Evolutionary conservation across 371 early-diverging fungal species (phyloP), one percentile per base, ranked within the genome.

Genomic region (Umbelopsis sp.): DNA sequence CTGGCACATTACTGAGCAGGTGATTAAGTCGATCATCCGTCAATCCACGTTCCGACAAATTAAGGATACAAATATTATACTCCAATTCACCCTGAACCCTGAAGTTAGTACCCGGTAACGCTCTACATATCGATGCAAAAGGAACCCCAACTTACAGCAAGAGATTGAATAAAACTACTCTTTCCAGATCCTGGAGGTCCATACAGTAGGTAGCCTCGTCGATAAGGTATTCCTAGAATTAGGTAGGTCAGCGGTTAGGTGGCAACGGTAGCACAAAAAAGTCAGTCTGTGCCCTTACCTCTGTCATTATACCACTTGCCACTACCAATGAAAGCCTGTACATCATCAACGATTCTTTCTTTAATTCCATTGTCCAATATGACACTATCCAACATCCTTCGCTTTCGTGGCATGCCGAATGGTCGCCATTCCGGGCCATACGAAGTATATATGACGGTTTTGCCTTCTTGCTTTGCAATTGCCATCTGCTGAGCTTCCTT

Each of bases 181-280:
- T 99, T 99, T 25, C 99, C 99, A 25, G 96, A 96, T 14, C 99
- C 99, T 0, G 99, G 99, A 35, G 98, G 97, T 1, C 99, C 99
- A 79, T 98, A 92, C 3, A 99, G 85, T 65, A 99, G 77, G 77
- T 99, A 99, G 1, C 99, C 99, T 44, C 99, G 85, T 45, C 99
- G 86, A 76, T 98, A 98, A 2, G 99, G 99, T 53, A 99, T 98
- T 8, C 95, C 92, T 90, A 62, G 7, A 9, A 65, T 9, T 7
- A 63, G 25, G 16, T 65, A 24, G 48, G 45, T 63, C 44, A 48
- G 64, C 18, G 46, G 63, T 18, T 24, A 8, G 4, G 22, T 10
- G 50, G 50, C 50, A 16, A 44, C 10, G 32, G 50, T 65, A 35
- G 63, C 20, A 9, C 65, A 16, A 64, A 57, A 38, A 41, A 41